Conservation (phyloP, 2,329 filamentous ascomycete species). For the Stylonectria norvegica region DNA sequence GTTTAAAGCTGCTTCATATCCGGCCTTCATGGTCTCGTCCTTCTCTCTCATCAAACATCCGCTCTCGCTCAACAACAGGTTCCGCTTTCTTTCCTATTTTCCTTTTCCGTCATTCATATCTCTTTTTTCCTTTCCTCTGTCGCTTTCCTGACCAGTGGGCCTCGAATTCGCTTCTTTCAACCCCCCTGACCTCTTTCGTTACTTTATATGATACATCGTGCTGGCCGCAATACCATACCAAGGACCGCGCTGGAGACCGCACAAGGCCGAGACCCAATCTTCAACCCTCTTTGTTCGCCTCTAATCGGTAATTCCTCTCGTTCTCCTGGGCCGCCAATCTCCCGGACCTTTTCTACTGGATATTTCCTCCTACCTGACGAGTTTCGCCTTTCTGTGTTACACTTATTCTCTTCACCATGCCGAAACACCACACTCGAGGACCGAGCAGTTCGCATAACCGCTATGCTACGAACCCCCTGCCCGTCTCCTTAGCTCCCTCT, state of each 20-base stretch:
- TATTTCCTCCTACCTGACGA: conserved; percentile 10
- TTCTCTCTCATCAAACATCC: conserved; percentile 26
- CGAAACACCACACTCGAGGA: conserved; percentile 43
- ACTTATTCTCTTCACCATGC: conserved; percentile 36
- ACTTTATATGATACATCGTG: conserved; percentile 6
- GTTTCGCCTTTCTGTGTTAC: conserved; percentile 12
- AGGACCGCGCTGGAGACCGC: conserved; percentile 13
- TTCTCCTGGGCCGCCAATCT: conserved; percentile 9
- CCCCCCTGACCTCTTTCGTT: conserved; percentile 14
- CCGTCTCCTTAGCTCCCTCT: conserved; percentile 40
- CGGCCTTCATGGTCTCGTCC: conserved; percentile 25
- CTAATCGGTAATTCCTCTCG: conserved; percentile 27
- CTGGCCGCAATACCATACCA: conserved; percentile 18
- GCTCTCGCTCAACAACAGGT: conserved; percentile 18
- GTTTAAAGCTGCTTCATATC: conserved; percentile 33
- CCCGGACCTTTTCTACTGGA: conserved; percentile 9
- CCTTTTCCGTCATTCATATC: conserved; percentile 19
- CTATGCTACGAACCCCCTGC: conserved; percentile 32
- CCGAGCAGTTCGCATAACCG: conserved; percentile 33
- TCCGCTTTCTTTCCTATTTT: conserved; percentile 16
- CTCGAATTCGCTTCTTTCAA: conserved; percentile 14
- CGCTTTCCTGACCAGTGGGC: conserved; percentile 22
- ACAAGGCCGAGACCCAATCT: conserved; percentile 26
- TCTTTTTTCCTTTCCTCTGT: conserved; percentile 24
- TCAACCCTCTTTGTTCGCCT: conserved; percentile 16